These are phyloP conservation scores for Eutypa lata DNA, from an alignment of 2,329 filamentous ascomycete species.

Conservation along the genomic window DNA sequence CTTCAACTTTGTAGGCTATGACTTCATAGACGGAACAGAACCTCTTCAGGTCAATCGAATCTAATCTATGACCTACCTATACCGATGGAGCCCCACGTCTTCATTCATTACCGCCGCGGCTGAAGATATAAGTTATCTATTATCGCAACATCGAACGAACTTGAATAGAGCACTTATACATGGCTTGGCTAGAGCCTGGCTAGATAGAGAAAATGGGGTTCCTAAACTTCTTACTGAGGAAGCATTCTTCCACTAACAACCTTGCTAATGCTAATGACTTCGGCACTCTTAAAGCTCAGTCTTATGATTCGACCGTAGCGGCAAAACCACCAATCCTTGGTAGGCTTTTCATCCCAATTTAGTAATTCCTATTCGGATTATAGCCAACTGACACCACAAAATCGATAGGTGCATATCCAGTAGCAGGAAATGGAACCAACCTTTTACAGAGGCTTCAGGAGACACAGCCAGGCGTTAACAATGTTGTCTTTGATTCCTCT, in stretches of 20 bases:
- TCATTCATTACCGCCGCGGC: background rate
- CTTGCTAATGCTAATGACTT: slow-evolving; percentile 5
- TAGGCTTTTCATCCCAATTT: slow-evolving; percentile 21
- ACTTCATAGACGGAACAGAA: too few species aligned
- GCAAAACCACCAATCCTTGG: slow-evolving; percentile 34
- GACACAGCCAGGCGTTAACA: slow-evolving; percentile 26
- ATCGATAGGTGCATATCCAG: slow-evolving; percentile 35
- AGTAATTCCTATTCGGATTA: slow-evolving; percentile 15
- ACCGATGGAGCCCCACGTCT: background rate
- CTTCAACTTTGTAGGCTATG: too few species aligned
- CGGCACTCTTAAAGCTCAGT: slow-evolving; percentile 29
- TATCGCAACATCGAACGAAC: background rate
- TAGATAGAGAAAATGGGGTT: slow-evolving; percentile 29
- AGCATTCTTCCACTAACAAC: slow-evolving; percentile 18
- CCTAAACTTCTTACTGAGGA: slow-evolving; percentile 31
- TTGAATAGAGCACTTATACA: background rate
- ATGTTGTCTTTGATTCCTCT: slow-evolving; percentile 21
- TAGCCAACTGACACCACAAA: background rate
- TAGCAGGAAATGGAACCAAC: slow-evolving; percentile 38
- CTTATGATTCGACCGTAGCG: slow-evolving; percentile 36
- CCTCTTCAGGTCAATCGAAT: too few species aligned
- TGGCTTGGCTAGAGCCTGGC: background rate
- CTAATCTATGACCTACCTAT: background rate
- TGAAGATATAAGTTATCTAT: background rate
- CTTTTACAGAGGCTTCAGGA: slow-evolving; percentile 34